Conservation (phyloP, 1,284 basidiomycete genomes). For the Agaricales sp. region DNA sequence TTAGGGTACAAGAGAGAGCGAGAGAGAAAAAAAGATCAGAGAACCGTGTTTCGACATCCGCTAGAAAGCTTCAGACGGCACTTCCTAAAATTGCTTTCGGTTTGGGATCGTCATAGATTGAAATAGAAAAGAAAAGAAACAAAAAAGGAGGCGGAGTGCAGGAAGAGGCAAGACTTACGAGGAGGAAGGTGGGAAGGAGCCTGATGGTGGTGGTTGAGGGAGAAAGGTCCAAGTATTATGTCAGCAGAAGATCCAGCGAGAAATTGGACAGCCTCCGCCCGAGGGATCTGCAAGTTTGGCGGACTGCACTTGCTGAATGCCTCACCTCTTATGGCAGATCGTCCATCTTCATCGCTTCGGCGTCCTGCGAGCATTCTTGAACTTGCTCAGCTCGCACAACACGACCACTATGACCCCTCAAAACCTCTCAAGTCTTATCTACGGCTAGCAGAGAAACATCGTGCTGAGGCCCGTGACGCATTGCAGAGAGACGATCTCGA, state of each 20-base stretch:
- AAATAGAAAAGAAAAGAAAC: neutral
- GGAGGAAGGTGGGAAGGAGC: neutral
- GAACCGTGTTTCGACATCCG: neutral
- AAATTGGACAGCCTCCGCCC: neutral
- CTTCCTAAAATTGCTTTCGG: conserved; percentile 1
- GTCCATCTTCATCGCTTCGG: neutral
- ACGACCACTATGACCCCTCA: conserved; percentile 22
- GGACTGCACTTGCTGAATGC: neutral
- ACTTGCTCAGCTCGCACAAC: conserved; percentile 23
- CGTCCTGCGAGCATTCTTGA: conserved; percentile 23
- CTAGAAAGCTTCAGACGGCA: neutral
- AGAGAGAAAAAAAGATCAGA: neutral
- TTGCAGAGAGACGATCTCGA: conserved; percentile 20
- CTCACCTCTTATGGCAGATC: conserved; percentile 2
- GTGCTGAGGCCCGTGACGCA: conserved; percentile 19
- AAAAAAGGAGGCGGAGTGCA: neutral
- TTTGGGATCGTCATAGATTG: neutral
- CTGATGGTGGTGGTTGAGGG: neutral
- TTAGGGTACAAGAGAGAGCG: neutral
- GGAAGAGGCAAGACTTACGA: neutral
- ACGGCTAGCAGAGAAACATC: conserved; percentile 24
- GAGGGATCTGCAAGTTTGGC: neutral
- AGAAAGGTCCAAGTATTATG: no score
- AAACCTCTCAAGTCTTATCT: conserved; percentile 25
- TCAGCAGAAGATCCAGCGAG: no score